Percentiles rank a stretch among this genome's conserved stretches.
Conservation (phyloP, 2,329 filamentous ascomycete genomes). For the Ceratocystis ficicola region DNA sequence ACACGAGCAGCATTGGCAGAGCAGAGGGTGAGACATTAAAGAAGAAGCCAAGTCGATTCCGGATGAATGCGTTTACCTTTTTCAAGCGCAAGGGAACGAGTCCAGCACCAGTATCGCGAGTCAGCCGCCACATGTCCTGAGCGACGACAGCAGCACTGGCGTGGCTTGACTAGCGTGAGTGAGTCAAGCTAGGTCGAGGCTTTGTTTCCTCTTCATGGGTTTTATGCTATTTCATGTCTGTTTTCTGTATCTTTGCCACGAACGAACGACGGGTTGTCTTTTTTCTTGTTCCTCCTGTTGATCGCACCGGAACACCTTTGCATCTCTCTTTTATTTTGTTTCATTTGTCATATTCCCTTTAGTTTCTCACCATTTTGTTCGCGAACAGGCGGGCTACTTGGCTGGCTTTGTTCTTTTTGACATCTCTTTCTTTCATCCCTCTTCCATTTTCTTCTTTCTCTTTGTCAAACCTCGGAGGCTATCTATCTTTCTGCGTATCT, state of each 20-base stretch:
- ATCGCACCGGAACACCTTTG: background rate
- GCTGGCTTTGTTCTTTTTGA: background rate
- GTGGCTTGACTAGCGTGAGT: background rate
- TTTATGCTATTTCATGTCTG: background rate
- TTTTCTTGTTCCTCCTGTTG: slow-evolving; percentile 9
- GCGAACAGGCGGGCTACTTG: too few relatives aligned
- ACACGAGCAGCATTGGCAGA: slow-evolving; percentile 36
- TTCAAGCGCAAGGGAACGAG: slow-evolving; percentile 41
- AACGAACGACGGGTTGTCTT: slow-evolving; percentile 10
- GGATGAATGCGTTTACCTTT: slow-evolving; percentile 48
- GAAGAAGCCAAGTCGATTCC: slow-evolving; percentile 52
- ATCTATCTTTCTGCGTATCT: slow-evolving; percentile 15
- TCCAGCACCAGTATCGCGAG: slow-evolving; percentile 17
- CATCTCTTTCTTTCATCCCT: background rate
- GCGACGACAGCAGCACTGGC: too few relatives aligned
- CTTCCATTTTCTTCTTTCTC: slow-evolving; percentile 10
- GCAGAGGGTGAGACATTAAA: slow-evolving; percentile 41
- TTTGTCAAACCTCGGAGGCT: slow-evolving; percentile 17
- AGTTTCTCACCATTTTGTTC: background rate
- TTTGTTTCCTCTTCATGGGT: background rate
- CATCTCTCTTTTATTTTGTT: slow-evolving; percentile 1
- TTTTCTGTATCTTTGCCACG: background rate
- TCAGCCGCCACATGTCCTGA: slow-evolving; percentile 5
- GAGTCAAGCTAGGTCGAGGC: background rate
- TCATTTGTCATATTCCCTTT: background rate